Percentiles rank a stretch among this genome's conserved stretches.
phyloP scores from a whole-genome alignment of 345 rosid species.

The Theobroma cacao region DNA sequence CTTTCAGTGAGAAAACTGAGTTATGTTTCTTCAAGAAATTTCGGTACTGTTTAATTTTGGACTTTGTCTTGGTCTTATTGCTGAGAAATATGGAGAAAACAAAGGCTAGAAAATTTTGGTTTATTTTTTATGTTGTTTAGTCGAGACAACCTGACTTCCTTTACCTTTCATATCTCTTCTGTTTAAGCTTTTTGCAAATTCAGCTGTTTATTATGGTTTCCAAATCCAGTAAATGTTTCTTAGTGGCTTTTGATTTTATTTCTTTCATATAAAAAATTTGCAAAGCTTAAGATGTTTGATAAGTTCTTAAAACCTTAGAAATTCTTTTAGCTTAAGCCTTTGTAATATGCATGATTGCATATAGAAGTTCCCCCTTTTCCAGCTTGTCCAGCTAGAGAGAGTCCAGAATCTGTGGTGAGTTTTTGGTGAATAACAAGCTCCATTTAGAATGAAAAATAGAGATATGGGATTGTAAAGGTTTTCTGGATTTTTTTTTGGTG shows the following conservation, averaged over 20 bases:
- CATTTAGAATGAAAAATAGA: not conserved
- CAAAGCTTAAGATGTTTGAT: not conserved
- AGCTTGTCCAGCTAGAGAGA: not conserved
- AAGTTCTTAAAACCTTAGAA: not conserved
- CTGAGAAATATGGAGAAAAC: not conserved
- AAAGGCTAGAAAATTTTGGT: not conserved
- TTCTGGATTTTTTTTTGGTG: not conserved
- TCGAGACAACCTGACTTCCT: not conserved
- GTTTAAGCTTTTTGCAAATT: constrained; percentile 1
- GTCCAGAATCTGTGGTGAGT: not conserved
- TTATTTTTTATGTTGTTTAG: not conserved
- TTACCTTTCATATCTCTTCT: not conserved
- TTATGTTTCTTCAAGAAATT: not conserved
- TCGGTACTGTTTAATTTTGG: not conserved
- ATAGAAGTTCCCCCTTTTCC: not conserved
- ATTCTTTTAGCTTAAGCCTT: not conserved
- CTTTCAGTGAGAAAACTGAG: not conserved
- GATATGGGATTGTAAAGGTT: not conserved
- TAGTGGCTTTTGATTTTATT: not conserved
- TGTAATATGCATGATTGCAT: not conserved
- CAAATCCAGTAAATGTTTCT: not conserved
- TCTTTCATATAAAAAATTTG: not conserved
- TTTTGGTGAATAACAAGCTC: not conserved
- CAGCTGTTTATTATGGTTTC: not conserved
- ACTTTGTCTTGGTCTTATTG: not conserved